Base-by-base conservation (phyloP, 768 basidiomycete species). In the Collybia nuda region DNA sequence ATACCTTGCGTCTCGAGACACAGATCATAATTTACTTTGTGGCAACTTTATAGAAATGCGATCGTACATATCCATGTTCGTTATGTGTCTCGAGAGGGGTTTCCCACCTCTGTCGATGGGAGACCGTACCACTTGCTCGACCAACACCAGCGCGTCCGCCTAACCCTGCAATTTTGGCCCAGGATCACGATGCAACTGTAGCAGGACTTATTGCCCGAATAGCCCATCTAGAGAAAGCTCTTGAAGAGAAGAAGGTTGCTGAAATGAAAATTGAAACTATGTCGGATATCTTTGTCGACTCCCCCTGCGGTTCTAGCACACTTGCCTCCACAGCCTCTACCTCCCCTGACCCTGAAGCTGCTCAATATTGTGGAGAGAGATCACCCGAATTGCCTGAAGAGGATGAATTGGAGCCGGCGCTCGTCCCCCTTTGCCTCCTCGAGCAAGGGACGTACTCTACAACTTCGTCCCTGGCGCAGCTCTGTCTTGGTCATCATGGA, bases 21-120 rank as follows among this genome's bases (percentile, higher is more conserved):
- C 9, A 32, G 3, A 32, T 32, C 32, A 32, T 32, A 26, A 14
- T 45, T 37, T 39, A 37, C 28, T 35, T 29, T 18, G 15, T 26
- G 15, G 28, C 18, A 43, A 11, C 12, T 24, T 17, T 32, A 26
- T 22, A 81, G 81, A 78, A 79, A 75, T 82, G 79, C 54, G 79
- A 76, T 58, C 63, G 71, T 44, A 70, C 68, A 47, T 70, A 71
- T 52, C 73, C 74, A 17, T 75, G 75, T 54, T 71, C 70, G 15
- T 58, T 72, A 8, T 76, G 71, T 54, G 62, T 69, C 21, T 67
- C 66, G 35, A 58, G 72, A 43, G 74, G 70, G 19, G 72, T 73
- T 28, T 55, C 68, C 23, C 74, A 78, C 62, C 63, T 78, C 4
- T 78, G 76, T 60, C 69, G 73, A 35, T 76, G 74, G 74, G 74